phyloP scores from a whole-genome alignment of 352 stramenopile species.

The Phytophthora brassicae region DNA sequence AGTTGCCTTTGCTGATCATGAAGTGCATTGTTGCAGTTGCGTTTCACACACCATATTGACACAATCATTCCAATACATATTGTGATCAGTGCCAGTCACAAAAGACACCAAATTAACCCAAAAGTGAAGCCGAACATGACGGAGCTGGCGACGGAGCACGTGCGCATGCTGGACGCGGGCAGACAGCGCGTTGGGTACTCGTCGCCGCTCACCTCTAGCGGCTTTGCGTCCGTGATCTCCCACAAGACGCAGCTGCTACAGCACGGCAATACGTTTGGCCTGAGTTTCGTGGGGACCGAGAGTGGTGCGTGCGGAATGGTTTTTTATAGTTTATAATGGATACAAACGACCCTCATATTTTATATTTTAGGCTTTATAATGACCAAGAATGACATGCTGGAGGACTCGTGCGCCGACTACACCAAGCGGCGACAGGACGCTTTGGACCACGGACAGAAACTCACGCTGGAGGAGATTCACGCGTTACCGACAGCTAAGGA shows the following conservation, averaged over 20 bases:
- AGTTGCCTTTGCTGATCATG: too few relatives aligned
- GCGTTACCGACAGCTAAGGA: constrained; percentile 35
- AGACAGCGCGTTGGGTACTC: constrained; percentile 48
- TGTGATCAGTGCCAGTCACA: too few relatives aligned
- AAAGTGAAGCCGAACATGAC: constrained; percentile 22
- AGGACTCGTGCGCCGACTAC: constrained; percentile 45
- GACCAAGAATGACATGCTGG: constrained; percentile 34
- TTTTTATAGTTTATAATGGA: constrained; percentile 13
- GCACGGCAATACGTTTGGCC: constrained; percentile 61
- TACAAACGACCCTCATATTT: constrained; percentile 1
- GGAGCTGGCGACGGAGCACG: constrained; percentile 71
- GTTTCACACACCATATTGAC: too few relatives aligned
- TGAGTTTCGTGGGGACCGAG: constrained; percentile 50
- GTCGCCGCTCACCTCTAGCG: constrained; percentile 26
- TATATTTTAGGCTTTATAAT: constrained; percentile 46
- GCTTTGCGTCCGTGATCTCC: constrained; percentile 36
- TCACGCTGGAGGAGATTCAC: constrained; percentile 48
- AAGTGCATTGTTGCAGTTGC: too few relatives aligned
- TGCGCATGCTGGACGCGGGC: constrained; percentile 74
- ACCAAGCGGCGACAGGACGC: constrained; percentile 45
- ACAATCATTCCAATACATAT: too few relatives aligned
- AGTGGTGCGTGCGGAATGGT: constrained; percentile 27
- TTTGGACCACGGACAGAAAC: constrained; percentile 58
- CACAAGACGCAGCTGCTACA: constrained; percentile 54
- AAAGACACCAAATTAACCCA: too few relatives aligned